Evolutionary conservation across 179 eudicot genomes (phyloP).

Genomic region (Pouteria campechiana): DNA sequence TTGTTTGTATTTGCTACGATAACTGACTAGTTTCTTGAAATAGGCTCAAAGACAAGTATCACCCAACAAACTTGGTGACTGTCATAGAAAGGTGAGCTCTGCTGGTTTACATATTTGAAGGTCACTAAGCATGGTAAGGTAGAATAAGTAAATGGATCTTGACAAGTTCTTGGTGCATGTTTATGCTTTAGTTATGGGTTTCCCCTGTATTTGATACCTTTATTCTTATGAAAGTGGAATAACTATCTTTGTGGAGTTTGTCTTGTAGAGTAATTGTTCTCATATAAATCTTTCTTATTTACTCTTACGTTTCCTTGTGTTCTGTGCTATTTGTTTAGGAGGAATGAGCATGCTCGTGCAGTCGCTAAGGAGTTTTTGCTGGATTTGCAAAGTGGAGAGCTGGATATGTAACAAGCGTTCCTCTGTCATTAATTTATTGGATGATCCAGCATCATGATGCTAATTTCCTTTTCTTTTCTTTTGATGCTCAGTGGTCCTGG

Average conservation of each 20-base stretch:
- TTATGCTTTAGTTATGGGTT: too few relatives aligned
- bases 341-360: conserved; percentile 80
- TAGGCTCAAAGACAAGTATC: conserved; percentile 96
- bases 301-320: background rate
- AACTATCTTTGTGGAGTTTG: too few relatives aligned
- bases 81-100: conserved; percentile 76
- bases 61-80: conserved; percentile 75
- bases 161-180: too few relatives aligned
- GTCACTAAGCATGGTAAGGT: background rate
- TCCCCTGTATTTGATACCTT: too few relatives aligned
- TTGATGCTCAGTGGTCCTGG: conserved; percentile 63
- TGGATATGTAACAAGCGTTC: conserved; percentile 58
- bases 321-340: conserved; percentile 27
- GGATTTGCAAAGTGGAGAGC: conserved; percentile 79
- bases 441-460: background rate
- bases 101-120: background rate
- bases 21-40: background rate
- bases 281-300: too few relatives aligned
- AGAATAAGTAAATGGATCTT: too few relatives aligned
- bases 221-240: too few relatives aligned
- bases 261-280: too few relatives aligned
- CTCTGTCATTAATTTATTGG: background rate
- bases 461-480: background rate
- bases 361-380: conserved; percentile 78
- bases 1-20: conserved; percentile 1